A percentile compares a stretch with the other conserved stretches of the same genome.
Evolutionary conservation across 768 basidiomycete genomes (phyloP).

Genomic region (Amanita fuliginea): DNA sequence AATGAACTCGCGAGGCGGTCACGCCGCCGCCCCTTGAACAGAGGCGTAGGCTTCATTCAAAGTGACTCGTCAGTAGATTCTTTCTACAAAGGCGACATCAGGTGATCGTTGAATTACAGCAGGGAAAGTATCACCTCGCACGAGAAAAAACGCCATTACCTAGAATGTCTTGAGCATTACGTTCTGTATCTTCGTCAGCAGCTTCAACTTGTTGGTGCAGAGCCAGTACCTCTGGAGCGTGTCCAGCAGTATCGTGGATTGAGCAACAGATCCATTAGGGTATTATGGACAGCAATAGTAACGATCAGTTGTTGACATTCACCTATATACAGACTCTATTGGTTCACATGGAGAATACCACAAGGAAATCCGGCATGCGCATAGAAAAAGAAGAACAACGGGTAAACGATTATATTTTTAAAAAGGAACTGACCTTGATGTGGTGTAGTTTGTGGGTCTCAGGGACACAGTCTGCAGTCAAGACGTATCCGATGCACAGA

Average conservation of each 20-base stretch:
- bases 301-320: neutral
- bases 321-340: constrained; percentile 50
- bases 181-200: constrained; percentile 56
- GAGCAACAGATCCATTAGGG: constrained; percentile 54
- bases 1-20: constrained; percentile 7
- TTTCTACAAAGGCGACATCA: neutral
- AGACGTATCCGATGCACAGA: constrained; percentile 3
- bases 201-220: constrained; percentile 35
- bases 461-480: constrained; percentile 15
- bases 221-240: constrained; percentile 37
- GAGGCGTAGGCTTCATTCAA: constrained; percentile 42
- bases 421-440: neutral
- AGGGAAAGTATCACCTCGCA: constrained; percentile 72
- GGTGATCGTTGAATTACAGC: constrained; percentile 1
- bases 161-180: constrained; percentile 66
- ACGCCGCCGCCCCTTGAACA: constrained; percentile 27
- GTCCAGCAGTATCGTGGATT: constrained; percentile 42
- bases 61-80: constrained; percentile 46
- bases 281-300: constrained; percentile 14
- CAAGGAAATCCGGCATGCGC: constrained; percentile 36
- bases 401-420: constrained; percentile 21
- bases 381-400: constrained; percentile 44
- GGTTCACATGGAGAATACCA: constrained; percentile 56
- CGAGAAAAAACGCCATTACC: constrained; percentile 66
- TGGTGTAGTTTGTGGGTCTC: constrained; percentile 15